These are phyloP conservation scores for Mycosarcoma mackinlayi DNA, from an alignment of 1,284 basidiomycete genomes.

Conservation along the genomic window DNA sequence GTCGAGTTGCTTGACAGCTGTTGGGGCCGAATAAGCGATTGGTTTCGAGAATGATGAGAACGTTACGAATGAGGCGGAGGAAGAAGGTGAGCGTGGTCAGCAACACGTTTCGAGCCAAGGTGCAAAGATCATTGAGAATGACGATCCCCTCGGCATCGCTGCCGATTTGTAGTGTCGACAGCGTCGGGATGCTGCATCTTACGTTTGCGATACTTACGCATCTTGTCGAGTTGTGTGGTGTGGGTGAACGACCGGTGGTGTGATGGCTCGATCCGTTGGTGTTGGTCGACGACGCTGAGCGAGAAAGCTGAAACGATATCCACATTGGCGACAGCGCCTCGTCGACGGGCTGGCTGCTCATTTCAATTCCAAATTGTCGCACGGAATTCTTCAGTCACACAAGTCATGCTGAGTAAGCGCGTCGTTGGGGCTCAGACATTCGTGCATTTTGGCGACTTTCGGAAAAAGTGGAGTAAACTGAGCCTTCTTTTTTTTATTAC, in stretches of 20 bases:
- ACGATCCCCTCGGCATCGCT: neutral
- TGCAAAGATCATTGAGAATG: neutral
- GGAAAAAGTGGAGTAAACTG: constrained; percentile 34
- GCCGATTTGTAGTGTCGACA: neutral
- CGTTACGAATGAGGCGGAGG: neutral
- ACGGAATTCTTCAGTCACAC: constrained; percentile 8
- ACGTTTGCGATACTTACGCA: constrained; percentile 23
- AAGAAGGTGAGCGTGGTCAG: neutral
- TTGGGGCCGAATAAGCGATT: neutral
- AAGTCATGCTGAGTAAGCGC: constrained; percentile 29
- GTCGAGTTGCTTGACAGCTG: constrained; percentile 59
- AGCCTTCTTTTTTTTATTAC: constrained; percentile 3
- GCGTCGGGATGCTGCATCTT: neutral
- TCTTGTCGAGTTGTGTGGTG: constrained; percentile 18
- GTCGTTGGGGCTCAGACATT: no score
- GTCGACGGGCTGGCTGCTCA: neutral
- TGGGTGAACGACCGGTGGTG: constrained; percentile 1
- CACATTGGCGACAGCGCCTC: neutral
- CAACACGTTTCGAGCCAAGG: neutral
- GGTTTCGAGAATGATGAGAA: neutral
- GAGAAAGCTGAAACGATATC: constrained; percentile 3
- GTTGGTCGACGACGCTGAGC: constrained; percentile 20
- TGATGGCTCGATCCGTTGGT: neutral
- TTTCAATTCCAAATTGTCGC: constrained; percentile 15
- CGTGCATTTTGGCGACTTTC: no score